Base-by-base conservation (phyloP, 2,329 filamentous ascomycete genomes). In the Phoma sp. region DNA sequence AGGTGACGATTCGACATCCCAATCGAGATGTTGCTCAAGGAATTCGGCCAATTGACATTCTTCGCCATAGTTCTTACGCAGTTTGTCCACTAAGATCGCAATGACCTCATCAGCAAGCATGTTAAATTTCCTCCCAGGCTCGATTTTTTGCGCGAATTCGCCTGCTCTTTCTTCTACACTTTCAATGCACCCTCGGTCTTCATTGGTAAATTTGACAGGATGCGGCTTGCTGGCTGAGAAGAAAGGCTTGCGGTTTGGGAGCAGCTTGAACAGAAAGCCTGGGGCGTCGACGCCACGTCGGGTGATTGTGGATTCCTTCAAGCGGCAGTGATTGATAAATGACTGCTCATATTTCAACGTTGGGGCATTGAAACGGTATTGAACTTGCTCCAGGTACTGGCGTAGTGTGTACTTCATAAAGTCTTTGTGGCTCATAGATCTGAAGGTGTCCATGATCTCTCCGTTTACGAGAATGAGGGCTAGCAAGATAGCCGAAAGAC, bases 301-400 rank as follows among this genome's bases (percentile, higher is more conserved):
- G 1, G 33, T 55, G 35, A 62, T 55, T 1, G 9, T 46, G 6
- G 56, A 52, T 2, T 40, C 30, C 41, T 38, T 56, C 29, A 66
- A 39, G 9, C 63, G 58, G 39, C 61, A 66, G 18, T 52, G 52
- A 35, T 61, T 45, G 36, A 62, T 58, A 18, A 60, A 66, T 5
- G 35, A 55, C 23, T 59, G 61, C 11, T 55, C 22, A 8, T 38
- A 46, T 25, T 27, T 24, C 6, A 38, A 18, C 3, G 38, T 30
- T 4, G 60, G 61, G 10, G 59, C 25, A n/a, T 32, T 49, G 23
- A 60, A 55, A 9, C 40, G 13, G 36, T 44, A 53, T 39, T 52
- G 42, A 37, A 53, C 6, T 7, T 33, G 11, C 23, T 42, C 30
- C 1, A 62, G 42, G 27, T 59, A 61, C 0, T 40, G 36, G 7